Percentiles rank a stretch among this genome's conserved stretches.
These are phyloP conservation scores for Candida gigantensis DNA, from an alignment of 1,139 yeast genomes.

Conservation along the genomic window DNA sequence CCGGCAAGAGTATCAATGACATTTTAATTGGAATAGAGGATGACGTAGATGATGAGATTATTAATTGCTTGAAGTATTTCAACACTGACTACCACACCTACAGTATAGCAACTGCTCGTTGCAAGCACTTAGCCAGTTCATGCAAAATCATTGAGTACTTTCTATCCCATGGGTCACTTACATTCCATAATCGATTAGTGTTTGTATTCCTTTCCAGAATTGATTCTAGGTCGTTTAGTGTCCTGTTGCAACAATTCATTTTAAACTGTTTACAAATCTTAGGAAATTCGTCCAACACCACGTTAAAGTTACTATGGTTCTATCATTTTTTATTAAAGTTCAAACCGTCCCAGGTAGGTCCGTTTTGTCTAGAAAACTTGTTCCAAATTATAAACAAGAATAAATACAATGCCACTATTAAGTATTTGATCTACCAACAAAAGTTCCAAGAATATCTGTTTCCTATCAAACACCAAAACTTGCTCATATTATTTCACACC, in stretches of 20 bases:
- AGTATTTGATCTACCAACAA: neutral
- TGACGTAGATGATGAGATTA: constrained; percentile 11
- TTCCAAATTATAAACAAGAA: constrained; percentile 6
- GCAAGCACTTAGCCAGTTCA: constrained; percentile 1
- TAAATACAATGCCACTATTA: constrained; percentile 2
- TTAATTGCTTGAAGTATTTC: constrained; percentile 4
- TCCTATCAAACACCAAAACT: constrained; percentile 1
- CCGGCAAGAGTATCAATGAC: constrained; percentile 3
- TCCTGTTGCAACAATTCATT: constrained; percentile 7
- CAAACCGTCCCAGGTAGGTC: constrained; percentile 8
- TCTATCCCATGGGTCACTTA: constrained; percentile 4
- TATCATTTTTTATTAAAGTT: constrained; percentile 11
- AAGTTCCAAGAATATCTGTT: too few relatives aligned
- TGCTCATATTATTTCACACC: constrained; percentile 8
- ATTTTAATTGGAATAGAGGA: constrained; percentile 8
- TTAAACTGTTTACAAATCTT: constrained; percentile 10
- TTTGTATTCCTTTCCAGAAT: constrained; percentile 7
- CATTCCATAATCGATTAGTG: constrained; percentile 12
- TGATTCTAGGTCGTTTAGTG: constrained; percentile 3
- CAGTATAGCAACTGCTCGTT: constrained; percentile 3
- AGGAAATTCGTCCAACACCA: constrained; percentile 2
- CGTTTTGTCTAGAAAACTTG: constrained; percentile 13
- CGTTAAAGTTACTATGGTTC: constrained; percentile 9
- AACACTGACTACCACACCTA: constrained; percentile 12
- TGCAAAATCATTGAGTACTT: constrained; percentile 12